Evolutionary conservation across 208 protist species (phyloP).

Genomic region (Herpetomonas tarakana): DNA sequence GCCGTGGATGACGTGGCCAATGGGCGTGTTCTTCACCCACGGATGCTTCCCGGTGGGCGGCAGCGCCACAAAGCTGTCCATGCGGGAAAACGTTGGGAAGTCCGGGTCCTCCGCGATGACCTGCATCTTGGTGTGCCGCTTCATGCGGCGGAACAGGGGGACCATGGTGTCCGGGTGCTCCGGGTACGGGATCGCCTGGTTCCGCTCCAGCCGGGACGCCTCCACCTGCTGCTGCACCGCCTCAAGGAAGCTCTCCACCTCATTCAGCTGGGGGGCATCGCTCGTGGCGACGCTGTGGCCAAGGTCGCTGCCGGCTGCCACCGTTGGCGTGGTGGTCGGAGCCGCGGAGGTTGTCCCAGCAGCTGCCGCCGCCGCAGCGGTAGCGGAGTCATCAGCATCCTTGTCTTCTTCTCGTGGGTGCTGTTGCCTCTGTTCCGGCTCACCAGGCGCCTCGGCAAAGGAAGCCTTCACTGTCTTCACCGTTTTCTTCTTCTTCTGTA

Average conservation of each 20-base stretch:
- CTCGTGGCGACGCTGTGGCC: background rate
- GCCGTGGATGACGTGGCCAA: slow-evolving; percentile 77
- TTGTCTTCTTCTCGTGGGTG: slow-evolving; percentile 1
- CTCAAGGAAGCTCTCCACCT: slow-evolving; percentile 61
- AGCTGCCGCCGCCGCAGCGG: background rate
- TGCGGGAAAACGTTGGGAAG: slow-evolving; percentile 52
- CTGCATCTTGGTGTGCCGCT: slow-evolving; percentile 50
- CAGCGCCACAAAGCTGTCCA: slow-evolving; percentile 45
- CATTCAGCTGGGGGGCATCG: slow-evolving; percentile 20
- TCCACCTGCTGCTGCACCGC: slow-evolving; percentile 50
- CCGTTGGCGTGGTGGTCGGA: too few relatives aligned
- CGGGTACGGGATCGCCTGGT: slow-evolving; percentile 61
- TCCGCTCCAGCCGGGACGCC: slow-evolving; percentile 28
- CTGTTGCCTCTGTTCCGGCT: background rate
- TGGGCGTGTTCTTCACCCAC: slow-evolving; percentile 74
- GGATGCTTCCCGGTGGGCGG: slow-evolving; percentile 60
- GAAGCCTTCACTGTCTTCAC: too few relatives aligned
- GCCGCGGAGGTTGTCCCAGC: background rate
- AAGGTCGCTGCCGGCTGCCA: background rate
- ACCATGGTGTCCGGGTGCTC: slow-evolving; percentile 57
- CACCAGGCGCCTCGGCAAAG: too few relatives aligned
- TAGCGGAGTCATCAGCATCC: background rate
- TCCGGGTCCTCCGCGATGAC: slow-evolving; percentile 33
- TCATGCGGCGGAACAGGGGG: slow-evolving; percentile 64
- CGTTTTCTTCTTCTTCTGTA: too few relatives aligned